phyloP scores from a whole-genome alignment of 805 yeast genomes.

The Yamadazyma tumulicola region DNA sequence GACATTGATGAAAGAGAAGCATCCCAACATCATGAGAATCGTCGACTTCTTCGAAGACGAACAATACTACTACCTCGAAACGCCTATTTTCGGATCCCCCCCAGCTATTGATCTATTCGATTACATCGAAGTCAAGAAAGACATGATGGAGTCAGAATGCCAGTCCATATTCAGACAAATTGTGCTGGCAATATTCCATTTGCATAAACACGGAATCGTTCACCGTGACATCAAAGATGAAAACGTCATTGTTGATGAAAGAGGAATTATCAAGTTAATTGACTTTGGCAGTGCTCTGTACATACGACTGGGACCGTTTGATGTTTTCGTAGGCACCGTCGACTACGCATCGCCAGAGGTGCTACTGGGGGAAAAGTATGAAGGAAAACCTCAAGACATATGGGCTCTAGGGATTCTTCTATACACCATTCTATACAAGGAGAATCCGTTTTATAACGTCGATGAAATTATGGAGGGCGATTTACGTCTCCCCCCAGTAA shows the following conservation, averaged over 20 bases:
- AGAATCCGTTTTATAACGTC: slow-evolving; percentile 92
- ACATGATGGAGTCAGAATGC: slow-evolving; percentile 78
- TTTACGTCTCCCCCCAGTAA: slow-evolving; percentile 63
- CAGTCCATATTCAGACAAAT: slow-evolving; percentile 76
- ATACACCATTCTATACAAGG: slow-evolving; percentile 87
- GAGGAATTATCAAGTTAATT: slow-evolving; percentile 77
- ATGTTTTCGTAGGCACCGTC: slow-evolving; percentile 94
- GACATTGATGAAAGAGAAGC: slow-evolving; percentile 70
- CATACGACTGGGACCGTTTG: slow-evolving; percentile 87
- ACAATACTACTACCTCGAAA: slow-evolving; percentile 83
- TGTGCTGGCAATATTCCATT: slow-evolving; percentile 71
- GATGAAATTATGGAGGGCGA: slow-evolving; percentile 95
- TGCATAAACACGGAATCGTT: slow-evolving; percentile 82
- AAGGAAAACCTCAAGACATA: slow-evolving; percentile 91
- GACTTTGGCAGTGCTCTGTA: slow-evolving; percentile 97
- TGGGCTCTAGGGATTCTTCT: slow-evolving; percentile 95
- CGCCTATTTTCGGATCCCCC: slow-evolving; percentile 83
- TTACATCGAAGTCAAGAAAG: slow-evolving; percentile 78
- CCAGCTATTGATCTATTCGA: slow-evolving; percentile 94
- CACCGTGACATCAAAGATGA: slow-evolving; percentile 97
- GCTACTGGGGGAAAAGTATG: slow-evolving; percentile 80
- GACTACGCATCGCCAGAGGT: slow-evolving; percentile 99
- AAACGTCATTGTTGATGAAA: slow-evolving; percentile 80
- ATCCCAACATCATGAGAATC: slow-evolving; percentile 81
- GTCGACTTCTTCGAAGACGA: slow-evolving; percentile 93